Percentiles rank a stretch among this genome's conserved stretches.
Conservation (phyloP, 163 green algal species). For the Volvox carteri region DNA sequence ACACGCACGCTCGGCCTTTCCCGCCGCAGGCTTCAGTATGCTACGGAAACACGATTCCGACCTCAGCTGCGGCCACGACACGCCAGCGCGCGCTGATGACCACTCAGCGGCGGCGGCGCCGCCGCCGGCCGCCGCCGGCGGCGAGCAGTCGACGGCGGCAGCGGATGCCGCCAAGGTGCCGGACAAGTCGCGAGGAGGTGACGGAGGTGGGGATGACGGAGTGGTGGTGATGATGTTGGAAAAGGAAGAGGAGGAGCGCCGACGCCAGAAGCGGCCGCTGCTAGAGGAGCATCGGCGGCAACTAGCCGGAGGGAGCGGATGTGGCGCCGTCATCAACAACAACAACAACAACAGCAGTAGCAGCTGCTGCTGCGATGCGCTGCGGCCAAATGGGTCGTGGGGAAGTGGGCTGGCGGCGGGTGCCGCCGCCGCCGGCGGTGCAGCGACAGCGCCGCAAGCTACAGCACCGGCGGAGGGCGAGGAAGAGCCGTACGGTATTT, state of each 20-base stretch:
- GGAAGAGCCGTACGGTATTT: too few relatives aligned
- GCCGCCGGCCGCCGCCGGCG: background rate
- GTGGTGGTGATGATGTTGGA: background rate
- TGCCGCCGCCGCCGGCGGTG: background rate
- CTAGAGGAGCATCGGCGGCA: slow-evolving; percentile 14
- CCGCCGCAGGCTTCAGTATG: slow-evolving; percentile 44
- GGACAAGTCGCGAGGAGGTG: background rate
- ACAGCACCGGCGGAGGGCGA: too few relatives aligned
- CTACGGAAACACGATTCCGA: slow-evolving; percentile 17
- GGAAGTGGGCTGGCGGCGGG: too few relatives aligned
- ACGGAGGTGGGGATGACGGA: background rate
- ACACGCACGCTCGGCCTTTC: too few relatives aligned
- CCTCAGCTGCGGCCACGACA: background rate
- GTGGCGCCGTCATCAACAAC: background rate
- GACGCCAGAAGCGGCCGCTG: slow-evolving; percentile 12
- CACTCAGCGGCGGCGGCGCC: background rate
- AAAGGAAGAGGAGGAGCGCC: background rate
- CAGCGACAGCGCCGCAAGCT: too few relatives aligned
- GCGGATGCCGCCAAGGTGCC: background rate
- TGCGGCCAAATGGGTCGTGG: too few relatives aligned
- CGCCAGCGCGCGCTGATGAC: background rate
- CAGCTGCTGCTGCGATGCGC: slow-evolving; percentile 5
- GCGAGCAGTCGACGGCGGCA: background rate
- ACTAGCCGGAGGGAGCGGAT: background rate
- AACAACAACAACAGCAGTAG: background rate